Conservation (phyloP, 163 green algal species). For the Scenedesmus sp. region DNA sequence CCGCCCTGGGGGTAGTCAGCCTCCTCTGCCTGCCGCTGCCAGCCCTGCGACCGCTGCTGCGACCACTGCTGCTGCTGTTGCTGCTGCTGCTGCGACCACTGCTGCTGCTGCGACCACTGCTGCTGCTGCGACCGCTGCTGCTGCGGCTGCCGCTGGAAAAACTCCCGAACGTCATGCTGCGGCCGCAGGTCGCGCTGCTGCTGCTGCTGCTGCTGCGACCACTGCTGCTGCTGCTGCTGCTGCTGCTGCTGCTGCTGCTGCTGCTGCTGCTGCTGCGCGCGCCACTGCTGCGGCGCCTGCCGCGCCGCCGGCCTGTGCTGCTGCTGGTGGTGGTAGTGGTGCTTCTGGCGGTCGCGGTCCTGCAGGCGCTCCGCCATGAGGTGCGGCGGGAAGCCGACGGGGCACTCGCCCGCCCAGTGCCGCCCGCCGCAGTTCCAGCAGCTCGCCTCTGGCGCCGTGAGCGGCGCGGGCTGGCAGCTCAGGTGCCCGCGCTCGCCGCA, state of each 20-base stretch:
- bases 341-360: conserved; percentile 12
- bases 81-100: neutral
- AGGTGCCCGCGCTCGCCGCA: conserved; percentile 40
- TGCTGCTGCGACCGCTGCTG: no score
- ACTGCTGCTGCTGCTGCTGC: conserved; percentile 3
- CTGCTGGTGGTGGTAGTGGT: neutral
- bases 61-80: neutral
- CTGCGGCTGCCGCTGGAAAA: conserved; percentile 4
- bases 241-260: conserved; percentile 8
- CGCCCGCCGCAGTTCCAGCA: conserved; percentile 38
- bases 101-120: conserved; percentile 12
- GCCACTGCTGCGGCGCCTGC: neutral
- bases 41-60: neutral
- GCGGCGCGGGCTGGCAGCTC: conserved; percentile 29
- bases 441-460: conserved; percentile 10
- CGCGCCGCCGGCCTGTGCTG: neutral
- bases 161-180: neutral
- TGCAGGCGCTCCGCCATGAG: conserved; percentile 36
- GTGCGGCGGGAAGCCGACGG: neutral
- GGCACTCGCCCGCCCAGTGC: conserved; percentile 35
- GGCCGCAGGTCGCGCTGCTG: conserved; percentile 7
- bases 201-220: conserved; percentile 13
- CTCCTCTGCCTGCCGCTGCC: conserved; percentile 8
- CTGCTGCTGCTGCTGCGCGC: neutral
- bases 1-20: conserved; percentile 10